phyloP scores from a whole-genome alignment of 2,329 filamentous ascomycete species.

The Chrysosporium queenslandicum region DNA sequence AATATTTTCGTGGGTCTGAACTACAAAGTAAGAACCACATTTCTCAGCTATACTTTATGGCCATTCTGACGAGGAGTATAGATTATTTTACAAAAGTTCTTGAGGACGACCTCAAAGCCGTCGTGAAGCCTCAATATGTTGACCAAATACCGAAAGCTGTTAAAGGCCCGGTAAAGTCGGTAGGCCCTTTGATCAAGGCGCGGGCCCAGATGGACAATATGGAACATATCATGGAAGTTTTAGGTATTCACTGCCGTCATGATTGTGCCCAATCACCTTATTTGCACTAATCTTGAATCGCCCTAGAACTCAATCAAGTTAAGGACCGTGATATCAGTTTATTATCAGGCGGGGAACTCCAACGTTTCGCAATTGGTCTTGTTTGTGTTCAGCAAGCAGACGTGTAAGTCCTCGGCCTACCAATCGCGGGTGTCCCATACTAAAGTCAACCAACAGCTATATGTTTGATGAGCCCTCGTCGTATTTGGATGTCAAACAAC shows the following conservation, averaged over 20 bases:
- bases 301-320: slow-evolving; percentile 69
- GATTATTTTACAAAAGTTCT: slow-evolving; percentile 98
- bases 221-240: slow-evolving; percentile 67
- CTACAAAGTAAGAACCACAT: slow-evolving; percentile 60
- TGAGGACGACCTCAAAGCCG: slow-evolving; percentile 92
- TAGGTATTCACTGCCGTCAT: slow-evolving; percentile 46
- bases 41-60: background rate
- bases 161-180: slow-evolving; percentile 67
- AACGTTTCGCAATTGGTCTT: slow-evolving; percentile 93
- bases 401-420: slow-evolving; percentile 45
- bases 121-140: slow-evolving; percentile 98
- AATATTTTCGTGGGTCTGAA: slow-evolving; percentile 95
- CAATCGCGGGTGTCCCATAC: background rate
- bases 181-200: slow-evolving; percentile 66
- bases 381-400: slow-evolving; percentile 94
- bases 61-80: background rate
- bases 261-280: background rate
- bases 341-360: slow-evolving; percentile 93
- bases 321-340: slow-evolving; percentile 81
- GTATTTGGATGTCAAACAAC: slow-evolving; percentile 98
- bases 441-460: slow-evolving; percentile 46
- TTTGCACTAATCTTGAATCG: slow-evolving; percentile 4
- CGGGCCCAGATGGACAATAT: slow-evolving; percentile 69
- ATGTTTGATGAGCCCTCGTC: slow-evolving; percentile 99
- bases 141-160: slow-evolving; percentile 95